Evolutionary conservation across 2,329 filamentous ascomycete genomes (phyloP), one percentile per base, ranked within the genome.

Genomic region (Botrytis paeoniae): DNA sequence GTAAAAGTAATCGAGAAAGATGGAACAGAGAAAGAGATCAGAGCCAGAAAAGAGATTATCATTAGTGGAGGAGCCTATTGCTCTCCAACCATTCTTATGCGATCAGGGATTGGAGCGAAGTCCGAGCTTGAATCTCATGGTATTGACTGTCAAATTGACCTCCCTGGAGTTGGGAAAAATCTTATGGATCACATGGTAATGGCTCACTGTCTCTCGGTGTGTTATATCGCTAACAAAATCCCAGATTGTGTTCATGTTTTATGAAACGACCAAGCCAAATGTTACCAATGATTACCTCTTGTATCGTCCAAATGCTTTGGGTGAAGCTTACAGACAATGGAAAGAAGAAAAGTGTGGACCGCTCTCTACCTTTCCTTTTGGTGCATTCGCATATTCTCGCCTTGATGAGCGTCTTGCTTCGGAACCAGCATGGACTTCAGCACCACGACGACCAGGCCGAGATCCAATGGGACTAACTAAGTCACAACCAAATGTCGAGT

Each of bases 81-180:
- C 77, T 83, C 83, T 1, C 85, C 85, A 12, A 82, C 85, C 70
- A 79, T 86, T 70, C 82, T 86, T 25, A 84, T 85, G 79, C 81
- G 85, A 20, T 84, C 82, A 45, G 85, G 85, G 35, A 78, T 86
- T 68, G 85, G 85, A 2, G 81, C 83, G 16, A 79, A 77, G n/a
- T 78, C 75, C 1, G 83, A 85, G 77, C 81, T 85, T 25, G 63
- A 77, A 48, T 75, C 75, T 45, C 78, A 86, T 77, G 80, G 82
- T 35, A 90, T 91, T 74, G 81, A 83, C 1, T 83, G 89, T 14
- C 78, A 89, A 61, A 81, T 83, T 4, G 84, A 92, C 78, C 83
- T 89, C 1, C 89, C 89, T 0, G 90, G 89, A 64, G 89, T 92
- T 18, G 90, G 90, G 41, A 85, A 83, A 57, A 90, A 91, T 80